Evolutionary conservation across 2,329 filamentous ascomycete genomes (phyloP).

Genomic region (Colletotrichum musae): DNA sequence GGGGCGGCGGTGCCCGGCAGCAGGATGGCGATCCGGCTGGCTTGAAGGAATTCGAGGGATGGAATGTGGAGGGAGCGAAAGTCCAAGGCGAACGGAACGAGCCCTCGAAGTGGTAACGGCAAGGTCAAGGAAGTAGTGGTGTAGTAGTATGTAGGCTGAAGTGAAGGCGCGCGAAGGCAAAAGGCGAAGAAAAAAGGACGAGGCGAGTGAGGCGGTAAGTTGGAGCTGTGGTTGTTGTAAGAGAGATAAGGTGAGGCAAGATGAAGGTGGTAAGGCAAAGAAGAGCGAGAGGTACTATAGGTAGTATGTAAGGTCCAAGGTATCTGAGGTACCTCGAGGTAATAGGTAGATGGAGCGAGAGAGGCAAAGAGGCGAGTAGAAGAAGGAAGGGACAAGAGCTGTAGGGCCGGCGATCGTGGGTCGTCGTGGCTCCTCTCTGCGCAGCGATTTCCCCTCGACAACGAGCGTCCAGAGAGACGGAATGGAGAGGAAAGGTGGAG

Average conservation of each 20-base stretch:
- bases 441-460: slow-evolving; percentile 25
- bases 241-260: too few relatives aligned
- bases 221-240: not conserved
- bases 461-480: slow-evolving; percentile 14
- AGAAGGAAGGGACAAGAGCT: slow-evolving; percentile 12
- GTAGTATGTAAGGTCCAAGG: too few relatives aligned
- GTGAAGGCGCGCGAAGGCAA: slow-evolving; percentile 30
- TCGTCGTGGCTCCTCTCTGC: slow-evolving; percentile 36
- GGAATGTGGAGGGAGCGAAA: slow-evolving; percentile 34
- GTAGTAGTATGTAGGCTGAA: slow-evolving; percentile 39
- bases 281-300: not conserved
- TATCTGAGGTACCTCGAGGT: not conserved
- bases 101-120: slow-evolving; percentile 8
- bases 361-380: slow-evolving; percentile 13
- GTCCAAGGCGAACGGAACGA: slow-evolving; percentile 6
- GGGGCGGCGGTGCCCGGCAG: slow-evolving; percentile 30
- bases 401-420: slow-evolving; percentile 24
- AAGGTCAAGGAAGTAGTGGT: slow-evolving; percentile 17
- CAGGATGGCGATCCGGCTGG: slow-evolving; percentile 15
- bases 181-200: slow-evolving; percentile 10
- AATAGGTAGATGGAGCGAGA: slow-evolving; percentile 21
- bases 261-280: slow-evolving; percentile 9
- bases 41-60: slow-evolving; percentile 28
- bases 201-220: not conserved
- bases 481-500: slow-evolving; percentile 14